phyloP scores from a whole-genome alignment of 169 alveolate genomes.

The Neospora caninum region DNA sequence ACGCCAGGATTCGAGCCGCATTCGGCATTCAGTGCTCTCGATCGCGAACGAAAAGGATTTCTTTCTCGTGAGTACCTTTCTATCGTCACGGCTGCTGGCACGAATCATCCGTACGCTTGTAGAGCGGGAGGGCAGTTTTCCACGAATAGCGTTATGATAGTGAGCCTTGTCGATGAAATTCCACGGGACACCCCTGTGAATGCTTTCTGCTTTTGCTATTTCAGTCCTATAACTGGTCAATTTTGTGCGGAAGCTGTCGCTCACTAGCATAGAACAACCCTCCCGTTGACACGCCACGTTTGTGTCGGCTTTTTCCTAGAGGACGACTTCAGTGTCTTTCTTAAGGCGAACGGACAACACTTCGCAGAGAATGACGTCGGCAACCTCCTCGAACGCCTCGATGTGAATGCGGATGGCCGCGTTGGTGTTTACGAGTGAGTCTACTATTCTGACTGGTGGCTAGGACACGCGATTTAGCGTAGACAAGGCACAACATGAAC shows the following conservation, averaged over 20 bases:
- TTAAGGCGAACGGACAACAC: constrained; percentile 19
- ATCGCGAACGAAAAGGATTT: background rate
- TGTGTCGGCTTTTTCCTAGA: background rate
- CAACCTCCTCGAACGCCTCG: background rate
- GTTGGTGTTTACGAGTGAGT: constrained; percentile 18
- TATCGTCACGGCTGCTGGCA: background rate
- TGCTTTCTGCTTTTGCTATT: too few relatives aligned
- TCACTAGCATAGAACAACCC: too few relatives aligned
- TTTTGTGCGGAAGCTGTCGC: too few relatives aligned
- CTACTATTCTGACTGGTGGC: background rate
- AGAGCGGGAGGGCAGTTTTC: background rate
- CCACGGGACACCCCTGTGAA: too few relatives aligned
- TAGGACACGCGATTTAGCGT: too few relatives aligned
- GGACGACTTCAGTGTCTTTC: background rate
- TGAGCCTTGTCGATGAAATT: too few relatives aligned
- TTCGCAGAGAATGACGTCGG: background rate
- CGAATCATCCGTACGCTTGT: background rate
- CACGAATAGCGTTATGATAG: too few relatives aligned
- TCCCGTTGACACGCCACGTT: too few relatives aligned
- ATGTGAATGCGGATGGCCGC: constrained; percentile 33
- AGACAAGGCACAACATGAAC: too few relatives aligned
- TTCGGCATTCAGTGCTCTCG: background rate
- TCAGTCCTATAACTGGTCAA: too few relatives aligned
- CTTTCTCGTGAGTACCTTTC: background rate
- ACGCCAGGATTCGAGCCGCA: background rate